Base-by-base conservation (phyloP, 2,329 filamentous ascomycete genomes). In the Trichoderma koningii region DNA sequence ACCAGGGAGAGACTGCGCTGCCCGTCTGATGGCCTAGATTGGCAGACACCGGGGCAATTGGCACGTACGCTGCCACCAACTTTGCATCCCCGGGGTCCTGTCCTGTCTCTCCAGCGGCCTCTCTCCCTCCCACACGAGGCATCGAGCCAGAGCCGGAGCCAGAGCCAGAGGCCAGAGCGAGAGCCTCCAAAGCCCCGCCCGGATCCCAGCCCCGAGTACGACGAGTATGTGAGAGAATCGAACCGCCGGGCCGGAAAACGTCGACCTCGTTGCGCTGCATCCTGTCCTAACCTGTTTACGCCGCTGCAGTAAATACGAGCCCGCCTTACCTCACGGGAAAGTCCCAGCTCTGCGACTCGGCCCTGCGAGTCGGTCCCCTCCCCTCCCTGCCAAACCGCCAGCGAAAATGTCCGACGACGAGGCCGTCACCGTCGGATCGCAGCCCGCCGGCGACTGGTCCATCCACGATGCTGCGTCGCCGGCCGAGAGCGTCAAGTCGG, bases 341-440 rank as follows among this genome's bases (percentile, higher is more conserved):
- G 34, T 14, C 34, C 38, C 52, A 19, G 30, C 52, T 21, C 28
- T 41, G 28, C 52, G 52, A 23, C 70, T 74, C 66, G 21, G 64
- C 50, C 30, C 30, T 55, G 30, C 42, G 48, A 19, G 47, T 50
- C 47, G 30, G 52, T 70, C 70, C 3, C 34, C 34, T 34, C 30
- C 30, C 34, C 12, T 14, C 34, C 64, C 67, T 57, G 41, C 34
- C 12, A 10, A 26, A 41, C 76, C 60, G 72, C 74, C 66, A 77
- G 78, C 66, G 76, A 52, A 30, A 21, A 76, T 79, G 75, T 80
- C 79, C 55, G 79, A 80, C 67, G 78, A 81, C 70, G 79, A 81
- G 66, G 59, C 52, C 23, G 52, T 30, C 61, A 63, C 52, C 52
- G 76, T 76, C 66, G 76, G 72, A 63, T 73, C 74, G 66, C 70